Percentiles rank a stretch among this genome's conserved stretches.
These are phyloP conservation scores for Ophiostoma novo-ulmi DNA, from an alignment of 2,329 filamentous ascomycete species.

Conservation along the genomic window DNA sequence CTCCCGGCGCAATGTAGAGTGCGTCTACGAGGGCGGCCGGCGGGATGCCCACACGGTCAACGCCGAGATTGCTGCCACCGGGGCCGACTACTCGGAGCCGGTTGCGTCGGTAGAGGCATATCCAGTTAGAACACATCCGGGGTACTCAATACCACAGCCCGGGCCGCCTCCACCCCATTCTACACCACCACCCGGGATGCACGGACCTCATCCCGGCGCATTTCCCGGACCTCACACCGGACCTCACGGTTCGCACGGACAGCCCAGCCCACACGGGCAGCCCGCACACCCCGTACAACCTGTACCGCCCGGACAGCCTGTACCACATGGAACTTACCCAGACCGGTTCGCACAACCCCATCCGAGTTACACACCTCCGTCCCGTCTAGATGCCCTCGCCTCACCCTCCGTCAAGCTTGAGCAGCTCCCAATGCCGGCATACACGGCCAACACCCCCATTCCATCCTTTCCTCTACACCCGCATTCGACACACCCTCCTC, in stretches of 20 bases:
- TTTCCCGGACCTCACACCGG: not conserved
- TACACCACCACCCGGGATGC: not conserved
- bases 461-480: not conserved
- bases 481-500: not conserved
- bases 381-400: not conserved
- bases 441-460: not conserved
- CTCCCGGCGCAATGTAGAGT: conserved; percentile 13
- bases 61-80: not conserved
- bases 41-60: not conserved
- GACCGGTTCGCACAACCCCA: not conserved
- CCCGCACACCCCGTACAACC: no score
- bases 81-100: not conserved
- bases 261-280: not conserved
- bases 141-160: not conserved
- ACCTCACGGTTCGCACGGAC: not conserved
- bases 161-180: not conserved
- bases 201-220: not conserved
- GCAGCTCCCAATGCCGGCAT: not conserved
- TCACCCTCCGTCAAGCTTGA: not conserved
- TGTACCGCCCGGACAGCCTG: no score
- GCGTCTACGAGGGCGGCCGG: conserved; percentile 19
- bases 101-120: not conserved
- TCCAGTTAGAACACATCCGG: not conserved
- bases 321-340: not conserved
- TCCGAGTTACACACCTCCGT: not conserved